Conservation (phyloP, 257 asterid species). For the Nicotiana undulata region DNA sequence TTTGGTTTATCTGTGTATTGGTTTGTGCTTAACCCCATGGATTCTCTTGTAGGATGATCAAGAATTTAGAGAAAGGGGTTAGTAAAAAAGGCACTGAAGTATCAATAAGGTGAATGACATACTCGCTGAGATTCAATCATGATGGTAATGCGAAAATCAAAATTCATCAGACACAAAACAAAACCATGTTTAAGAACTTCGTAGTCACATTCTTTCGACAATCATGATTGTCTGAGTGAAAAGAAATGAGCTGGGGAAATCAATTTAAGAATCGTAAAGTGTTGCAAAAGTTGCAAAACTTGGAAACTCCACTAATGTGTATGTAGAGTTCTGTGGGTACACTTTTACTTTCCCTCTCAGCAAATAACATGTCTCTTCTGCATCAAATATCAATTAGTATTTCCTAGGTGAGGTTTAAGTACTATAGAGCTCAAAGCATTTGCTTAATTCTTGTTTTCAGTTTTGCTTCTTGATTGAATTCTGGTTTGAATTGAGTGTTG, state of each 20-base stretch:
- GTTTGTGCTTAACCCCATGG: too few relatives aligned
- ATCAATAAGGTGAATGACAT: not conserved
- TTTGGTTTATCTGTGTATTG: too few relatives aligned
- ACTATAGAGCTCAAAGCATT: too few relatives aligned
- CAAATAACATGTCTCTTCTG: slow-evolving; percentile 68
- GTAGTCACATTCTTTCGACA: not conserved
- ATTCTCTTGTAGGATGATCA: too few relatives aligned
- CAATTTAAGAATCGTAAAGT: not conserved
- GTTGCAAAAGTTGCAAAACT: not conserved
- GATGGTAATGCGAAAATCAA: not conserved
- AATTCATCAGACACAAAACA: not conserved
- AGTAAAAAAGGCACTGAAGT: too few relatives aligned
- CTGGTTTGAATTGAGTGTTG: too few relatives aligned
- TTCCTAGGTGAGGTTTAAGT: slow-evolving; percentile 46
- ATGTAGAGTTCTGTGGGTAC: slow-evolving; percentile 40
- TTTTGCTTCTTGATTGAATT: too few relatives aligned
- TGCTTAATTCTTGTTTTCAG: too few relatives aligned
- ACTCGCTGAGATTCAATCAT: not conserved
- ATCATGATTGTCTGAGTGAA: not conserved
- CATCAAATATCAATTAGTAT: slow-evolving; percentile 70
- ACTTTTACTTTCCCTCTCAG: slow-evolving; percentile 73
- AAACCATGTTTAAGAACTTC: not conserved
- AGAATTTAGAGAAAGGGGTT: too few relatives aligned
- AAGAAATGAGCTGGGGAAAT: not conserved
- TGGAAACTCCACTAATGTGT: slow-evolving; percentile 53